A percentile compares a stretch with the other conserved stretches of the same genome.
phyloP scores from a whole-genome alignment of 2,329 filamentous ascomycete genomes.

The Xylaria sp. region DNA sequence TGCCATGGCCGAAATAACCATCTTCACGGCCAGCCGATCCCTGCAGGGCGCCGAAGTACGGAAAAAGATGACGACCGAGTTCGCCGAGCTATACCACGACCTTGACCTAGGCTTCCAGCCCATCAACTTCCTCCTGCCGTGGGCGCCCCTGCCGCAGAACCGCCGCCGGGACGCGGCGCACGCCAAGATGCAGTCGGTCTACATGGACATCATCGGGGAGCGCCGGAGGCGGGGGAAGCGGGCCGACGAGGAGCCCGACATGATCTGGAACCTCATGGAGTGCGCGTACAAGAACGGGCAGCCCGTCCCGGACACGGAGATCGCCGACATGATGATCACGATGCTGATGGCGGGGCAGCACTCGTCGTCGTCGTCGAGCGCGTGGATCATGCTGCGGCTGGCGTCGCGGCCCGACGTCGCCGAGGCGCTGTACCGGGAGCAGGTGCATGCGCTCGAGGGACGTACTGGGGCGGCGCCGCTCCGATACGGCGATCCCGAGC shows the following conservation, averaged over 20 bases:
- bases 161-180: slow-evolving; percentile 71
- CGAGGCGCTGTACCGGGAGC: slow-evolving; percentile 72
- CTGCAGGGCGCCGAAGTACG: slow-evolving; percentile 79
- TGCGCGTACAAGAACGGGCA: slow-evolving; percentile 75
- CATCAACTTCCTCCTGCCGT: slow-evolving; percentile 81
- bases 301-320: slow-evolving; percentile 70
- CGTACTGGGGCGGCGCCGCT: slow-evolving; percentile 56
- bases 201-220: slow-evolving; percentile 70
- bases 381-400: slow-evolving; percentile 76
- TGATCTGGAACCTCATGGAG: slow-evolving; percentile 80
- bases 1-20: slow-evolving; percentile 75
- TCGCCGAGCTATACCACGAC: slow-evolving; percentile 78
- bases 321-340: slow-evolving; percentile 86
- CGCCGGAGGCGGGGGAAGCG: slow-evolving; percentile 56
- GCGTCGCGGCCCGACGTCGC: slow-evolving; percentile 70
- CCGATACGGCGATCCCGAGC: slow-evolving; percentile 61
- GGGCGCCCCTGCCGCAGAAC: slow-evolving; percentile 78
- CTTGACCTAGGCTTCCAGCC: slow-evolving; percentile 78
- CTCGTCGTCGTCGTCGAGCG: slow-evolving; percentile 74
- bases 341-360: slow-evolving; percentile 85
- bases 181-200: slow-evolving; percentile 69
- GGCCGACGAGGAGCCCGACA: slow-evolving; percentile 60
- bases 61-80: slow-evolving; percentile 68
- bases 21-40: slow-evolving; percentile 77
- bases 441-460: slow-evolving; percentile 44